These are phyloP conservation scores for Gracilaria domingensis DNA, from an alignment of 23 red algal species.

Conservation along the genomic window DNA sequence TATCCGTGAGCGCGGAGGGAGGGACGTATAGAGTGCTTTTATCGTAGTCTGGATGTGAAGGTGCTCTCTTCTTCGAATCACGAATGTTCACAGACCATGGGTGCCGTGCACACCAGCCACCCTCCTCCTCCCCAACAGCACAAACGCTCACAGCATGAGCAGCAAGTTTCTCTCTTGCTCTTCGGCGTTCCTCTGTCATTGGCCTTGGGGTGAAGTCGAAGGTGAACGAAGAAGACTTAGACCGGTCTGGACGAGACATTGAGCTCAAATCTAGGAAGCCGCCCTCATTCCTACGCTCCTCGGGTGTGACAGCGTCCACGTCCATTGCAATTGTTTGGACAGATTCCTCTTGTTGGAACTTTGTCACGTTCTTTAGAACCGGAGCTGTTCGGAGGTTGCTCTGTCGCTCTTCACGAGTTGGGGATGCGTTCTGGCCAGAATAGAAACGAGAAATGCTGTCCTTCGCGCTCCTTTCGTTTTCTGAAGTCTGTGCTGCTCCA, in stretches of 20 bases:
- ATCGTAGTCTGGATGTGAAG: slow-evolving; percentile 82
- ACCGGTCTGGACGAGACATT: slow-evolving; percentile 4
- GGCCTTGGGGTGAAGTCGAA: slow-evolving; percentile 19
- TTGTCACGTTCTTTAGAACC: background rate
- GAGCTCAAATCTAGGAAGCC: background rate
- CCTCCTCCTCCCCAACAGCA: slow-evolving; percentile 53
- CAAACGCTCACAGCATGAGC: background rate
- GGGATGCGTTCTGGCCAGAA: background rate
- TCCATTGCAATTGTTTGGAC: background rate
- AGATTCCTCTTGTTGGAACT: background rate
- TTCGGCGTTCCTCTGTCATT: slow-evolving; percentile 29
- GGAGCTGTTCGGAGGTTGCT: background rate
- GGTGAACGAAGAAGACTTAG: background rate
- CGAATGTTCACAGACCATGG: slow-evolving; percentile 80
- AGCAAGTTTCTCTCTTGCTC: slow-evolving; percentile 45
- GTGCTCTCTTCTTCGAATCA: slow-evolving; percentile 69
- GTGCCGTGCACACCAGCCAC: slow-evolving; percentile 81
- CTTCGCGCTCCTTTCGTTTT: background rate
- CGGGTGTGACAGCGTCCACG: background rate
- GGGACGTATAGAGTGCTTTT: slow-evolving; percentile 87
- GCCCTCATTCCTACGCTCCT: background rate
- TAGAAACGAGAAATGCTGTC: background rate
- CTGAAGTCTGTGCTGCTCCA: background rate
- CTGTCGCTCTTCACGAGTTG: background rate
- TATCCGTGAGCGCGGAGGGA: slow-evolving; percentile 48